Conservation (phyloP, 306 rosid genomes). For the Senna tora region DNA sequence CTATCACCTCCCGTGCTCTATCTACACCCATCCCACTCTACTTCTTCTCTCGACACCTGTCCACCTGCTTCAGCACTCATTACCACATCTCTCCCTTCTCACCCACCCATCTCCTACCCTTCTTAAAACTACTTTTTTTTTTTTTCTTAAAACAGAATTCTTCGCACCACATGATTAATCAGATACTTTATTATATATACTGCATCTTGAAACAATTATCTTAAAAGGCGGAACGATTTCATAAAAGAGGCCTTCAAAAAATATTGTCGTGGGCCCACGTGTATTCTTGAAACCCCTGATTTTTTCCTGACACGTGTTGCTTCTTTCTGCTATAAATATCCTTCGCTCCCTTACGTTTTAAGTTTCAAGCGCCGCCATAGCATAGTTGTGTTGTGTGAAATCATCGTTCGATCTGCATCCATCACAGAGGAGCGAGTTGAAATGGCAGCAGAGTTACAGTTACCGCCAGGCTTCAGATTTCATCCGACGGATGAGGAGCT, state of each 20-base stretch:
- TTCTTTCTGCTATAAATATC: constrained; percentile 32
- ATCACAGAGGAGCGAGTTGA: not conserved
- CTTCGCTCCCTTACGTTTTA: constrained; percentile 37
- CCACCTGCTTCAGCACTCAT: constrained; percentile 9
- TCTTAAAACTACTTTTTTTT: too few relatives aligned
- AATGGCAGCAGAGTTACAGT: constrained; percentile 51
- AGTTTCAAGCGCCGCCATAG: constrained; percentile 62
- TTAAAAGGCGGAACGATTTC: too few relatives aligned
- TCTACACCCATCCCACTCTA: constrained; percentile 43
- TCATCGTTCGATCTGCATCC: too few relatives aligned
- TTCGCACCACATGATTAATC: too few relatives aligned
- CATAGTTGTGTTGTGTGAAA: not conserved
- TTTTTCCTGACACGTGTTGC: constrained; percentile 37
- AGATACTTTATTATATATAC: too few relatives aligned
- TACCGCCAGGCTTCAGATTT: constrained; percentile 78
- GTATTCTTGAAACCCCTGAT: constrained; percentile 35
- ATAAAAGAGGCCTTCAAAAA: too few relatives aligned
- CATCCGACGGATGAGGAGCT: constrained; percentile 89
- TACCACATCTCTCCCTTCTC: too few relatives aligned
- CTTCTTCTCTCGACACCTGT: constrained; percentile 48
- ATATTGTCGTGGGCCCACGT: not conserved
- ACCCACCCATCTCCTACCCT: too few relatives aligned
- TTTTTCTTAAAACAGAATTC: too few relatives aligned
- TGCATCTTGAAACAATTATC: too few relatives aligned
- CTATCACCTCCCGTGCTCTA: constrained; percentile 37